Evolutionary conservation across 2,329 filamentous ascomycete species (phyloP).

Genomic region (Botrytis tulipae): DNA sequence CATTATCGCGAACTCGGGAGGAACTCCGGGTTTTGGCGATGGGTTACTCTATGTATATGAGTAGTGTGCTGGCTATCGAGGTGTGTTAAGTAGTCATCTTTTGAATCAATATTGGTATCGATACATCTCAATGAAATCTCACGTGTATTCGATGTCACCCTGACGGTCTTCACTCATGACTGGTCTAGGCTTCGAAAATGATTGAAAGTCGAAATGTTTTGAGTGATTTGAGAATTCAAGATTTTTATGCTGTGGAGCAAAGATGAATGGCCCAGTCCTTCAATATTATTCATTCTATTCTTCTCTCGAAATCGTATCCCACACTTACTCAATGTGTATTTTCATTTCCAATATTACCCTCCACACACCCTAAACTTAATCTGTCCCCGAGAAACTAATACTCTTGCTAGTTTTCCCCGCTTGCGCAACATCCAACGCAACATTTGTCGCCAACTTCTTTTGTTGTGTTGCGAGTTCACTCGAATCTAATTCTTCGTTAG

Average conservation of each 20-base stretch:
- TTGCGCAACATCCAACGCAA: slow-evolving; percentile 41
- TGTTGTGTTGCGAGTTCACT: slow-evolving; percentile 47
- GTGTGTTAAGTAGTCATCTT: neutral
- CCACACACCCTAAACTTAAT: neutral
- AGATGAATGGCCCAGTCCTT: neutral
- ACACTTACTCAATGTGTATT: neutral
- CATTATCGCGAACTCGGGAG: too few relatives aligned
- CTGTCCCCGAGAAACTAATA: slow-evolving; percentile 23
- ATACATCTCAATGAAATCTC: neutral
- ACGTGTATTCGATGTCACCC: neutral
- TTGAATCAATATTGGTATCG: neutral
- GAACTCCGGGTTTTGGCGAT: too few relatives aligned
- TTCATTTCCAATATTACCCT: neutral
- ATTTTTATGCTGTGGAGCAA: neutral
- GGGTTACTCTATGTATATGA: too few relatives aligned
- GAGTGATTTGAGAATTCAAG: neutral
- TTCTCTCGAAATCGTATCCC: fast-evolving
- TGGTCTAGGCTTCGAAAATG: neutral
- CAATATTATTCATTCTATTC: neutral
- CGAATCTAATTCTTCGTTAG: slow-evolving; percentile 21
- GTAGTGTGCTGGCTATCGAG: neutral
- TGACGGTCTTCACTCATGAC: neutral
- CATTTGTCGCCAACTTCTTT: slow-evolving; percentile 54
- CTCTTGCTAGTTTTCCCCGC: slow-evolving; percentile 38
- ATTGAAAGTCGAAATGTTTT: neutral